Base-by-base conservation (phyloP, 345 rosid species). In the Gossypium stocksii region DNA sequence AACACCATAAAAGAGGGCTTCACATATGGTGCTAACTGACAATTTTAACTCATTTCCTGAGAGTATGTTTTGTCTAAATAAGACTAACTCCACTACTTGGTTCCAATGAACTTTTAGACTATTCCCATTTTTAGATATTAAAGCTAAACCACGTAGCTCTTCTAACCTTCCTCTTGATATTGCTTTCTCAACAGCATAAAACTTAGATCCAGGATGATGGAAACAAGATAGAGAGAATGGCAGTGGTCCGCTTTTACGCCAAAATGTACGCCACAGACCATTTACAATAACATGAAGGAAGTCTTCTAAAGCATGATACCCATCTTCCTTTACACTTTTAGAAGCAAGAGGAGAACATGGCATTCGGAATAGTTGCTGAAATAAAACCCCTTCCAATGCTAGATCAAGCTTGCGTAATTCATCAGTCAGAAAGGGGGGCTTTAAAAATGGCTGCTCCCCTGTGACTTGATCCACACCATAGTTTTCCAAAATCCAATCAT, bases 181-280 rank as follows among this genome's bases (percentile, higher is more conserved):
- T 74, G 87, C 88, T 73, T 83, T 89, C 71, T 89, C 87, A 29
- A 82, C 67, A 2, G 83, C 44, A 67, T 86, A 85, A 76, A 89
- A 86, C 77, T 83, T 89, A 51, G 90, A 87, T 73, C 88, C 85
- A 54, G 86, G 84, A 75, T 75, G 81, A 61, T 78, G 80, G 66
- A 82, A 80, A 70, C 88, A 84, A 23, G 86, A 80, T 71, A 89
- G 58, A 74, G 76, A 74, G 77, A 83, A 86, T 6, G 90, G 93
- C 73, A 82, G 38, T 2, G 88, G 85, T 49, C 85, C 83, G 29
- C 85, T 80, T 81, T 78, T 84, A 79, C 13, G 86, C 93, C 90
- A 89, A 84, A 89, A 89, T 45, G 89, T 86, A 65, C 80, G 89
- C 93, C 93, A 89, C 65, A 89, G 75, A 25, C 90, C 86, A 63